Evolutionary conservation across 768 basidiomycete genomes (phyloP), one percentile per base, ranked within the genome.

Genomic region (Symmetrospora coprosmae): DNA sequence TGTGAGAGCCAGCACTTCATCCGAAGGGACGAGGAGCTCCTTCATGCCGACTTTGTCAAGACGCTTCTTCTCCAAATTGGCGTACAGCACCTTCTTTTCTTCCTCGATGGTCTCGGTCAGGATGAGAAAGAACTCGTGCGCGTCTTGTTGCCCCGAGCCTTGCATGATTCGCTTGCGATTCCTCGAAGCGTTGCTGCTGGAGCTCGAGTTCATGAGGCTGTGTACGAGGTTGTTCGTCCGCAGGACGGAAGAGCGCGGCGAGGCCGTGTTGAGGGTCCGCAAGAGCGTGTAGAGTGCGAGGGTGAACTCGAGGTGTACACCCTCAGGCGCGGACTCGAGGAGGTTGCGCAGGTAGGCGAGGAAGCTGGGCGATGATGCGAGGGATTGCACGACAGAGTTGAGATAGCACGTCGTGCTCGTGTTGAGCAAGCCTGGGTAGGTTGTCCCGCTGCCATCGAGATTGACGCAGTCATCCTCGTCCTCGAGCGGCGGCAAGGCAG

Each of bases 61-160:
- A 79, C 70, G 25, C 31, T 50, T 41, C 45, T 50, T 28, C 4
- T 28, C 28, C 7, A 60, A 11, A 19, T 91, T 87, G 43, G 77
- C 78, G 56, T 83, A 82, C 1, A 94, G 79, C 1, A 82, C 79
- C 1, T 74, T 70, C n/a, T 82, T 77, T 71, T 97, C 92, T 63
- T 82, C 83, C 73, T 87, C 87, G 66, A 96, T 78, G 51, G 82
- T 85, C 71, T 91, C 89, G 1, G 89, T 85, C 8, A 96, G 76
- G 31, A 96, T 82, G 66, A 92, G 84, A 74, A 94, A 96, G n/a
- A 97, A 78, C 70, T 97, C 92, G 69, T 97, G 92, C 4, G 92
- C 92, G 71, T 97, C 92, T 74, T 97, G 92, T 71, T 97, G 92
- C 70, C 94, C 89, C 13, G 87, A 59, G 2, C 52, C 47, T 25